These are phyloP conservation scores for Porodaedalea pini DNA, from an alignment of 1,284 basidiomycete genomes.

Conservation along the genomic window DNA sequence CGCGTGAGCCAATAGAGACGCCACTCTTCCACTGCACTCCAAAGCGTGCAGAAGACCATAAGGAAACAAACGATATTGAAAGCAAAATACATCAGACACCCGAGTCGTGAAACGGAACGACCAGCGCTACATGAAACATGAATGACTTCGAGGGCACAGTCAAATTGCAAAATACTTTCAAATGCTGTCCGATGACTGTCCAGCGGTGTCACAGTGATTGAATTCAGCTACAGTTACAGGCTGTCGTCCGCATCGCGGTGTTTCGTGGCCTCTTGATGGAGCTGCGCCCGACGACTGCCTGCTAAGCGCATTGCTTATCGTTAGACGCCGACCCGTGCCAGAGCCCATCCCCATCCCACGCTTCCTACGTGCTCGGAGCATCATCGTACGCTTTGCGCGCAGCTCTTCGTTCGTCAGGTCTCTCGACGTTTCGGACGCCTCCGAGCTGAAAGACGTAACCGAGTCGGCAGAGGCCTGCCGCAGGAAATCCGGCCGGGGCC, in stretches of 20 bases:
- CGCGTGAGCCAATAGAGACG: neutral
- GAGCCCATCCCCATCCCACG: slow-evolving; percentile 2
- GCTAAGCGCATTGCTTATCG: neutral
- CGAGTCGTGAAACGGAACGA: slow-evolving; percentile 1
- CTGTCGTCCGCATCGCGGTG: neutral
- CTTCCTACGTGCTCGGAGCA: slow-evolving; percentile 17
- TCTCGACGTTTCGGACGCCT: slow-evolving; percentile 10
- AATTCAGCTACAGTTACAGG: neutral
- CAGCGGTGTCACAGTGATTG: neutral
- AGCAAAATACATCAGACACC: neutral
- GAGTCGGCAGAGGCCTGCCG: slow-evolving; percentile 3
- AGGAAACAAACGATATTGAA: neutral
- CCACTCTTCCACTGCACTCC: neutral
- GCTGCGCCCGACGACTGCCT: neutral
- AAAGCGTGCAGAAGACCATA: neutral
- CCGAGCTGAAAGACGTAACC: slow-evolving; percentile 16
- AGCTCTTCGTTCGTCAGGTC: slow-evolving; percentile 17
- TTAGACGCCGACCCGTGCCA: neutral
- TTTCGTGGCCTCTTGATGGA: neutral
- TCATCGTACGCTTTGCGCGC: slow-evolving; percentile 15
- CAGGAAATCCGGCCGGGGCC: slow-evolving; percentile 17
- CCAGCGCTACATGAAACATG: neutral
- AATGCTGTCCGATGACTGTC: neutral
- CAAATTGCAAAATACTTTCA: neutral
- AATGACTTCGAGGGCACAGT: neutral